Evolutionary conservation across 768 basidiomycete genomes (phyloP), one percentile per base, ranked within the genome.

Genomic region (Hygrophoropsis aurantiaca): DNA sequence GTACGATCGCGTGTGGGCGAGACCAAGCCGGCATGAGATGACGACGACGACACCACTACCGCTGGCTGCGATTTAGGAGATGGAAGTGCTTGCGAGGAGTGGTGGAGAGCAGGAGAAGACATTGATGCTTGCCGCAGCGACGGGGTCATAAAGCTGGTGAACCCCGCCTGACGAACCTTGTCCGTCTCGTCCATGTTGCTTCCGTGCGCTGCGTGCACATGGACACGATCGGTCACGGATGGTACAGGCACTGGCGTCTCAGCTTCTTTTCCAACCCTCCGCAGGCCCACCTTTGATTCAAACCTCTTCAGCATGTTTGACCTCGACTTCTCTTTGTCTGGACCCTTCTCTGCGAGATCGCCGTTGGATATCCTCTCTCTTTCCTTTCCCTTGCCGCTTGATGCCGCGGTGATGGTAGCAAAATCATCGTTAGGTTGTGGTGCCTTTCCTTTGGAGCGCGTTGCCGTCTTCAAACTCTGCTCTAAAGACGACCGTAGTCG

Each of bases 51-150:
- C 16, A 65, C 70, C 48, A 77, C 69, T 16, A 78, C 61, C 45
- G 72, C 68, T 16, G 76, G 62, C 49, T 73, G 75, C 33, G 77
- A 75, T 58, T 71, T 75, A n/a, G 77, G 73, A 27, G 81, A 79
- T 42, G 78, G 75, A 42, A 74, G 58, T 26, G 78, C 70, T 65
- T 78, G 75, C 21, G 81, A 81, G 42, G 78, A 78, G 46, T 84
- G 74, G 57, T 85, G 82, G 36, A 90, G 65, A 23, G 82, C 76
- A 44, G 88, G 87, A 18, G 86, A 87, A 47, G 87, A 90, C 73
- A 85, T 75, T 39, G 88, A 86, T 32, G 79, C 87, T 51, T 77
- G 77, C 46, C 81, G 77, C 50, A 88, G 66, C 30, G 85, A 86
- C 36, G 86, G 86, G 36, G 81, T 74, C 50, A 76, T 68, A 69